Evolutionary conservation across 306 rosid species (phyloP).

Genomic region (Biancaea sappan): DNA sequence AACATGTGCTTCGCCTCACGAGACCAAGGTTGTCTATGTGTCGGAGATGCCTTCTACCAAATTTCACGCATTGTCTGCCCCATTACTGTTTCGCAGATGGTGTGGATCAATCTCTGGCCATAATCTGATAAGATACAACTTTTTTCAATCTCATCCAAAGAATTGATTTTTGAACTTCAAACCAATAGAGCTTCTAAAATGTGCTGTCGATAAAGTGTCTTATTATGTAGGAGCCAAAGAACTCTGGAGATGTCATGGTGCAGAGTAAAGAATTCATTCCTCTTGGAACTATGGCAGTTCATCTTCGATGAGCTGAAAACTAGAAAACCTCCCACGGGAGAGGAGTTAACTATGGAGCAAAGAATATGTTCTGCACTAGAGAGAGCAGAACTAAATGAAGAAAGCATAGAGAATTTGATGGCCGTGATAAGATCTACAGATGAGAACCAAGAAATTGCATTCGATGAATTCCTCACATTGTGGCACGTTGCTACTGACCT

Average conservation of each 20-base stretch:
- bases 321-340: background rate
- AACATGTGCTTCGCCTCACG: background rate
- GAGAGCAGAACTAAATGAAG: background rate
- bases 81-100: conserved; percentile 39
- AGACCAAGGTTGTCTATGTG: background rate
- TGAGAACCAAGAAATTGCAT: background rate
- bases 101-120: conserved; percentile 7
- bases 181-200: background rate
- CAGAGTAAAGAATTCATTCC: conserved; percentile 7
- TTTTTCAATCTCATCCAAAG: background rate
- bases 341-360: background rate
- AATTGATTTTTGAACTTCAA: background rate
- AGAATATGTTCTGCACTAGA: background rate
- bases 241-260: background rate
- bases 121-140: conserved; percentile 41
- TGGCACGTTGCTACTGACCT: conserved; percentile 27
- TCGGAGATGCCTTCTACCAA: background rate
- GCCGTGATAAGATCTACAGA: background rate
- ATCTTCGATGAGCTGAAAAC: background rate
- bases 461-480: background rate
- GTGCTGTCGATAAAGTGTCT: background rate
- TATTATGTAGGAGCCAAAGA: background rate
- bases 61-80: background rate
- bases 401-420: background rate
- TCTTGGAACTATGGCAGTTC: background rate